A percentile compares a stretch with the other conserved stretches of the same genome.
phyloP scores from a whole-genome alignment of 768 basidiomycete species.

The Russula brevipes region DNA sequence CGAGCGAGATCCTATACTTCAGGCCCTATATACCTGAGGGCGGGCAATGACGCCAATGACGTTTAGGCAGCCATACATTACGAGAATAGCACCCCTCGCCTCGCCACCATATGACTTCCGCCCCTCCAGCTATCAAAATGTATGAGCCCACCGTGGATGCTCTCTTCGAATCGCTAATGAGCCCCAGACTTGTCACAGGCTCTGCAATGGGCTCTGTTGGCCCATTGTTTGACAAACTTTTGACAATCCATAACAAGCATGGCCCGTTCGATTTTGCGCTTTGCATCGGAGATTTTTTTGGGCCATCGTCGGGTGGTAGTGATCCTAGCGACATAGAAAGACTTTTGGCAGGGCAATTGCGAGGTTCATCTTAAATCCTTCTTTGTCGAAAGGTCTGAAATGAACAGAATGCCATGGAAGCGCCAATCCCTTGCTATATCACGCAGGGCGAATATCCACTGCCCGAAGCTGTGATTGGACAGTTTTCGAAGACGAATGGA shows the following conservation, averaged over 20 bases:
- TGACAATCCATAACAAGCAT: constrained; percentile 82
- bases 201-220: constrained; percentile 70
- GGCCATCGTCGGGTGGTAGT: constrained; percentile 34
- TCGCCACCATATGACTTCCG: constrained; percentile 3
- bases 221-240: constrained; percentile 69
- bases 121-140: constrained; percentile 5
- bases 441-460: too few relatives aligned
- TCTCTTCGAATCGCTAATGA: not conserved
- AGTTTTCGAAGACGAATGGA: constrained; percentile 69
- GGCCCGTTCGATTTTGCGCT: constrained; percentile 86
- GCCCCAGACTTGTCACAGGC: constrained; percentile 65
- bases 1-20: too few relatives aligned
- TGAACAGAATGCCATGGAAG: constrained; percentile 36
- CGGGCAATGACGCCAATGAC: too few relatives aligned
- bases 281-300: constrained; percentile 80
- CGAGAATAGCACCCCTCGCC: too few relatives aligned
- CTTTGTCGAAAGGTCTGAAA: not conserved
- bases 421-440: constrained; percentile 39
- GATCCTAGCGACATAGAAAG: constrained; percentile 47
- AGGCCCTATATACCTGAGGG: too few relatives aligned
- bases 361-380: constrained; percentile 43
- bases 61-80: too few relatives aligned
- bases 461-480: constrained; percentile 39
- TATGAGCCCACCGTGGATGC: not conserved
- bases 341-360: constrained; percentile 60